Evolutionary conservation across 805 yeast genomes (phyloP).

Genomic region (Candida rishiriensis): DNA sequence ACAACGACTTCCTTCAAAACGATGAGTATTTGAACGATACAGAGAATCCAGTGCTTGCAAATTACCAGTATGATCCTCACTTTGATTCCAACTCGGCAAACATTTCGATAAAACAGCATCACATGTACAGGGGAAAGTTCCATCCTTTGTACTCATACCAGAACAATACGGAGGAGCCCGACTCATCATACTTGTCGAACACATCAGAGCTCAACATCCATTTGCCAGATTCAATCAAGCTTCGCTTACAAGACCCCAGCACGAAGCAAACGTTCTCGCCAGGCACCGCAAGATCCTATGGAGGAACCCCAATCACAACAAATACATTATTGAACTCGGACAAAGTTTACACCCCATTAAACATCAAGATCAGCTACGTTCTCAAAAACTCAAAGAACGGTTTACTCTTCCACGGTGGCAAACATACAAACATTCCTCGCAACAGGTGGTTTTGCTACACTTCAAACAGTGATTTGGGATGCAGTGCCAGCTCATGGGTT

Average conservation of each 20-base stretch:
- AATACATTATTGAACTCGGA: slow-evolving; percentile 34
- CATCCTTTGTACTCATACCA: slow-evolving; percentile 49
- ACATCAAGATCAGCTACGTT: slow-evolving; percentile 62
- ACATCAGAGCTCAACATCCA: slow-evolving; percentile 63
- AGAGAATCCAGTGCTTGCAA: slow-evolving; percentile 26
- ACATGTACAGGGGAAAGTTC: slow-evolving; percentile 48
- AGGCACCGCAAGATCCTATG: slow-evolving; percentile 31
- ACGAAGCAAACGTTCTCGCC: slow-evolving; percentile 31
- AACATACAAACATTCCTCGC: slow-evolving; percentile 39
- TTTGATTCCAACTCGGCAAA: slow-evolving; percentile 41
- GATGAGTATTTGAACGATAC: slow-evolving; percentile 31
- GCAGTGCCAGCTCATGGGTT: slow-evolving; percentile 93
- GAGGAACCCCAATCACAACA: slow-evolving; percentile 31
- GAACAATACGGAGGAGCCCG: slow-evolving; percentile 28
- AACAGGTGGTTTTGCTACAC: slow-evolving; percentile 83
- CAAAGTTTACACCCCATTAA: slow-evolving; percentile 66
- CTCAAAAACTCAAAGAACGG: slow-evolving; percentile 69
- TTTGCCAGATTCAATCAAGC: slow-evolving; percentile 62
- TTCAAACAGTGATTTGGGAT: slow-evolving; percentile 67
- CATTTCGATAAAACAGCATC: slow-evolving; percentile 51
- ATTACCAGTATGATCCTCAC: slow-evolving; percentile 25
- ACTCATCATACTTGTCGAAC: slow-evolving; percentile 28
- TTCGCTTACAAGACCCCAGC: slow-evolving; percentile 52
- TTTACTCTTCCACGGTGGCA: slow-evolving; percentile 65
- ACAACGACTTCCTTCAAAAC: slow-evolving; percentile 46